Evolutionary conservation across 257 asterid genomes (phyloP).

Genomic region (Solanum medicagineum): DNA sequence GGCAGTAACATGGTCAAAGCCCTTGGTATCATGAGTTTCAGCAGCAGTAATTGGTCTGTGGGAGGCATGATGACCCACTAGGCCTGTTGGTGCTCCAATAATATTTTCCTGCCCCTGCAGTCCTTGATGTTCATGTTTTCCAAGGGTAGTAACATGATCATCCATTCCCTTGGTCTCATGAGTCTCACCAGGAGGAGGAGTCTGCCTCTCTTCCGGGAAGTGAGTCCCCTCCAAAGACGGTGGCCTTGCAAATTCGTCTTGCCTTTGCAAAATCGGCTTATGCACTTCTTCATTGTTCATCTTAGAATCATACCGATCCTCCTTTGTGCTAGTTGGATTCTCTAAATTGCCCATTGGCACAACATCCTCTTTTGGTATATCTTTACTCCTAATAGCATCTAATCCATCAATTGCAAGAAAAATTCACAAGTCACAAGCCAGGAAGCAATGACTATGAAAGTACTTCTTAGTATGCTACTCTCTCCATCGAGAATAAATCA

Average conservation of each 20-base stretch:
- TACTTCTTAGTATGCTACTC: not conserved
- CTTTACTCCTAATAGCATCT: conserved; percentile 21
- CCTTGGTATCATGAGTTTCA: not conserved
- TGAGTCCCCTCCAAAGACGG: not conserved
- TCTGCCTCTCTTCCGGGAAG: not conserved
- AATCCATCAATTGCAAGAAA: conserved; percentile 6
- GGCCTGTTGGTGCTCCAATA: conserved; percentile 7
- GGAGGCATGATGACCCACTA: not conserved
- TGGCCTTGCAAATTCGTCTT: not conserved
- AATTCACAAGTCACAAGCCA: not conserved
- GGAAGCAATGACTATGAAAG: not conserved
- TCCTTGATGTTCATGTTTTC: not conserved
- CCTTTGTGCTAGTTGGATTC: conserved; percentile 16
- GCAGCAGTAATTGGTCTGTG: not conserved
- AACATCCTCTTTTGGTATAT: conserved; percentile 13
- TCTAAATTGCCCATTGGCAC: conserved; percentile 8
- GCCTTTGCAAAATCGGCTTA: conserved; percentile 1
- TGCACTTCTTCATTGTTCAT: not conserved
- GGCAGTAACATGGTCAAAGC: not conserved
- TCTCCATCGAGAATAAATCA: too few relatives aligned
- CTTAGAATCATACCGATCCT: conserved; percentile 11
- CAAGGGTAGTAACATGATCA: not conserved
- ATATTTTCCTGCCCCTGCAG: conserved; percentile 1
- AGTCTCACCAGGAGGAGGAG: not conserved
- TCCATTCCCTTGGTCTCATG: not conserved